Evolutionary conservation across 768 basidiomycete genomes (phyloP).

Genomic region (Lyophyllum shimeji): DNA sequence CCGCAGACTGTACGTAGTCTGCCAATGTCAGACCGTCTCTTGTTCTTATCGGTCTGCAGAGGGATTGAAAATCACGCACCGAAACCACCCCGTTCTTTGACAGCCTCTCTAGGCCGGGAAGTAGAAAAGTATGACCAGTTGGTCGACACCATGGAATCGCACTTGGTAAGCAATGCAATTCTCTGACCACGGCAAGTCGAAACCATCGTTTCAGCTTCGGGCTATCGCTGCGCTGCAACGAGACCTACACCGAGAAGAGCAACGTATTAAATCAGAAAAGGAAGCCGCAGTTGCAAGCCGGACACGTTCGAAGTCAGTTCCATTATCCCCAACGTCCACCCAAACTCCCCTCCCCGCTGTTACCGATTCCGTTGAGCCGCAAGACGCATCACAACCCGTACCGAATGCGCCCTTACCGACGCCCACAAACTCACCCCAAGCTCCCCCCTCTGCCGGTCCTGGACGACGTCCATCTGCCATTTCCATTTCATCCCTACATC

Average conservation of each 20-base stretch:
- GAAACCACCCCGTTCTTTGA: slow-evolving; percentile 64
- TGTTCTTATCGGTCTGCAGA: slow-evolving; percentile 30
- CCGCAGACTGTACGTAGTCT: slow-evolving; percentile 54
- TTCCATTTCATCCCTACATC: slow-evolving; percentile 76
- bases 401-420: slow-evolving; percentile 22
- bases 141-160: slow-evolving; percentile 75
- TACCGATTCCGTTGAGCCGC: slow-evolving; percentile 1
- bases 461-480: slow-evolving; percentile 73
- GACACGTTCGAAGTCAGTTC: slow-evolving; percentile 21
- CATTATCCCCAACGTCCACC: slow-evolving; percentile 23
- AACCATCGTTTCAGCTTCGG: slow-evolving; percentile 50
- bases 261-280: slow-evolving; percentile 42
- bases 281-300: slow-evolving; percentile 30
- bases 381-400: slow-evolving; percentile 6
- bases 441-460: slow-evolving; percentile 27
- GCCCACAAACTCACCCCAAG: slow-evolving; percentile 33
- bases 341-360: slow-evolving; percentile 17
- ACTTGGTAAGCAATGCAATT: slow-evolving; percentile 47
- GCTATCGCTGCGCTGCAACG: slow-evolving; percentile 73
- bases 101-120: slow-evolving; percentile 65
- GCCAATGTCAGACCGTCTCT: background rate
- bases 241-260: slow-evolving; percentile 63
- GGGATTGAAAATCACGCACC: slow-evolving; percentile 57
- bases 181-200: background rate
- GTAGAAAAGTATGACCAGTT: slow-evolving; percentile 79